phyloP scores from a whole-genome alignment of 352 stramenopile genomes.

The Phytophthora macrochlamydospora region DNA sequence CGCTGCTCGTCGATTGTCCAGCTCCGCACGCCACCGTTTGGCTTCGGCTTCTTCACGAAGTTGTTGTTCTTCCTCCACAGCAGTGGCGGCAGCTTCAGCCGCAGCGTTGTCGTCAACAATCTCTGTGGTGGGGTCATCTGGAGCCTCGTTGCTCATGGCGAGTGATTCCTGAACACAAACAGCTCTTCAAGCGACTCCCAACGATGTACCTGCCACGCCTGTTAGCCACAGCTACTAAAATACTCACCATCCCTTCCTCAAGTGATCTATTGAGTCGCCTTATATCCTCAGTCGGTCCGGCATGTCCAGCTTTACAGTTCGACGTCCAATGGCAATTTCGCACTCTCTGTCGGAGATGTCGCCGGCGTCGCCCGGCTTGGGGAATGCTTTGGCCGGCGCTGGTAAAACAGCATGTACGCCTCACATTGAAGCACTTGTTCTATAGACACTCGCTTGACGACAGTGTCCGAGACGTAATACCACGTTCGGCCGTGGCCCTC shows the following conservation, averaged over 20 bases:
- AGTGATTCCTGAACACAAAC: background rate
- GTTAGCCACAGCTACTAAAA: conserved; percentile 29
- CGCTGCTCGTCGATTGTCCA: conserved; percentile 12
- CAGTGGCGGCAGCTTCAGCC: conserved; percentile 1
- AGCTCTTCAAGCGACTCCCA: conserved; percentile 10
- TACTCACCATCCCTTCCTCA: conserved; percentile 21
- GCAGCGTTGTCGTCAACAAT: background rate
- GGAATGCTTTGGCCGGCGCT: conserved; percentile 32
- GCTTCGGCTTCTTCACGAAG: conserved; percentile 5
- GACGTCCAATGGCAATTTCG: conserved; percentile 24
- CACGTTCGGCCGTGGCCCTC: conserved; percentile 43
- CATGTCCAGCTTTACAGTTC: conserved; percentile 26
- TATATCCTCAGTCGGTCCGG: conserved; percentile 31
- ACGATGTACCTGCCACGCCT: background rate
- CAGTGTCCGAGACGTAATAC: conserved; percentile 79
- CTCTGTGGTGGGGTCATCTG: conserved; percentile 5
- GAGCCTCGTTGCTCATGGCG: conserved; percentile 15
- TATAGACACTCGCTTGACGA: conserved; percentile 60
- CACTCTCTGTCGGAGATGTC: conserved; percentile 23
- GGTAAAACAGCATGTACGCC: conserved; percentile 85
- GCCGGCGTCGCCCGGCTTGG: conserved; percentile 12
- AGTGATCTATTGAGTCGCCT: conserved; percentile 37
- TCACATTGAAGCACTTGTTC: conserved; percentile 76
- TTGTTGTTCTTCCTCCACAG: conserved; percentile 2
- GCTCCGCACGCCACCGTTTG: conserved; percentile 4